Evolutionary conservation across 805 yeast species (phyloP).

Genomic region (Cyberlindnera samutprakarnensis): DNA sequence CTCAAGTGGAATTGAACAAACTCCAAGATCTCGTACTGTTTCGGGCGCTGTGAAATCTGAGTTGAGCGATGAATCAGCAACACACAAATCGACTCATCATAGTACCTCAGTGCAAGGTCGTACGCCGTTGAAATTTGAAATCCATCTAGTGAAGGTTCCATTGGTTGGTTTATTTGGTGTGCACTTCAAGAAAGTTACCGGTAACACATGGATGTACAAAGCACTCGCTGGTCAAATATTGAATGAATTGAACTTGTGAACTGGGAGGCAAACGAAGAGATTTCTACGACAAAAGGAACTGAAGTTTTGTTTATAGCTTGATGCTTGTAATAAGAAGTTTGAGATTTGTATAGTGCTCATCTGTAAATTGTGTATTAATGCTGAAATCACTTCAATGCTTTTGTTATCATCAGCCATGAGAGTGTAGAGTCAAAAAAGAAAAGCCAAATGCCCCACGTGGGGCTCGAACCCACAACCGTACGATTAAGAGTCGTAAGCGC

Average conservation of each 20-base stretch:
- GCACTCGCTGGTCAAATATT: slow-evolving; percentile 81
- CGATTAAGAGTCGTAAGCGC: slow-evolving; percentile 29
- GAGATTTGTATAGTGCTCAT: no score
- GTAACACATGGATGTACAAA: slow-evolving; percentile 94
- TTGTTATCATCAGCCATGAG: no score
- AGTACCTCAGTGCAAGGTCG: slow-evolving; percentile 23
- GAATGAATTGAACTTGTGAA: slow-evolving; percentile 21
- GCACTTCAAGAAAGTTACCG: slow-evolving; percentile 87
- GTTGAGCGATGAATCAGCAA: slow-evolving; percentile 1
- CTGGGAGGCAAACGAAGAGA: no score
- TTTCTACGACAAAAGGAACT: no score
- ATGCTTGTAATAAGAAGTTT: neutral
- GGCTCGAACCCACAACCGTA: slow-evolving; percentile 30
- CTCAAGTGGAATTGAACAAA: slow-evolving; percentile 51
- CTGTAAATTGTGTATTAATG: no score
- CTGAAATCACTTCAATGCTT: no score
- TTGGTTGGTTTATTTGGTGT: slow-evolving; percentile 87
- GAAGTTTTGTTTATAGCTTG: no score
- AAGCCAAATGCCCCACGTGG: slow-evolving; percentile 23
- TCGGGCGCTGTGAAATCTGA: slow-evolving; percentile 2
- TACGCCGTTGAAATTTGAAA: slow-evolving; percentile 80
- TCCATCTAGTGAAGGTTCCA: slow-evolving; percentile 88
- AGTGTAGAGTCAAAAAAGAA: neutral
- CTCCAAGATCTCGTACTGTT: slow-evolving; percentile 10
- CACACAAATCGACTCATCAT: neutral